Base-by-base conservation (phyloP, 1,139 yeast species). In the Kluyveromyces marxianus region DNA sequence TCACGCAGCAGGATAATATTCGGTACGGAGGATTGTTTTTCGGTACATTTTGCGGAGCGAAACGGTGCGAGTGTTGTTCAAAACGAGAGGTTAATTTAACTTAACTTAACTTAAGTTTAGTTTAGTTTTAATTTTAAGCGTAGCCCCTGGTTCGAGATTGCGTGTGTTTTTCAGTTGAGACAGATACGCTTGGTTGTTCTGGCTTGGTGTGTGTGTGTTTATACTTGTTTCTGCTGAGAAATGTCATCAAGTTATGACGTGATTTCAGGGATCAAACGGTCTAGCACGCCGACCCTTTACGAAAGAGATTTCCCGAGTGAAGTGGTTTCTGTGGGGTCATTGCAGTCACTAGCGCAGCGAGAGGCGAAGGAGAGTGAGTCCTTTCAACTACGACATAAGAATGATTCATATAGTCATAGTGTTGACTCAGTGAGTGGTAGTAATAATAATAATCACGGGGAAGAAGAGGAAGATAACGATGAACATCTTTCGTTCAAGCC, bases 241-340 rank as follows among this genome's bases (percentile, higher is more conserved):
- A 45, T 41, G 44, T 34, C 48, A 1, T 25, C 34, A 21, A 33
- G 35, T 24, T 41, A 45, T 32, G 34, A 38, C 34, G 42, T 45
- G 37, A 7, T 25, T 21, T 29, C 44, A 33, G 35, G 39, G 10
- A 28, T 45, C 8, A 41, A 45, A 35, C 37, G 48, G 33, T 37
- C 38, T 26, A 38, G 37, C 38, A 42, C 48, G 4, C 42, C 45
- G 28, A 45, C 42, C 7, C 26, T 37, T 35, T 41, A 32, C 14
- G 45, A 41, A 31, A 29, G 48, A 25, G 44, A 45, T 32, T 45
- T 45, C 28, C 42, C 48, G 4, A 31, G 39, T 21, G 45, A 37
- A 37, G 48, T 45, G 30, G 45, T 42, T 25, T 41, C 48, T 14
- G 48, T 45, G 4, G 48, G 40, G 3, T 37, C 48, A n/a, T 32